Conservation (phyloP, 2,329 filamentous ascomycete genomes). For the Orbilia oligospora region DNA sequence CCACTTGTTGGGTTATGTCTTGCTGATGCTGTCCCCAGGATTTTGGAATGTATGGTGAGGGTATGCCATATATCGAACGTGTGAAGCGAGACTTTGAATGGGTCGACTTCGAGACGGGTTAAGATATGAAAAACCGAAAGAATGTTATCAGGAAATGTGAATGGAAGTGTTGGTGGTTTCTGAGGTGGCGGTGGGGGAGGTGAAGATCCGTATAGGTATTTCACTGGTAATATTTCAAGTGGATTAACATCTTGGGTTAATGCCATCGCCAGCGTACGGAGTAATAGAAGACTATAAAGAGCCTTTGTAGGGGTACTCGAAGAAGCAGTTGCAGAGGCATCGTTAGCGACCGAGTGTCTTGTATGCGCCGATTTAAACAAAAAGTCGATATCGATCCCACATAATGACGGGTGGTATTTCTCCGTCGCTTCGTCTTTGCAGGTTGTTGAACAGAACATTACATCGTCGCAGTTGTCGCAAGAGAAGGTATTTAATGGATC, state of each 20-base stretch:
- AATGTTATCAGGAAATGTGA: conserved; percentile 83
- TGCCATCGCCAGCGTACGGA: conserved; percentile 76
- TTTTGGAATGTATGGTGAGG: conserved; percentile 93
- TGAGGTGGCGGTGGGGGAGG: conserved; percentile 71
- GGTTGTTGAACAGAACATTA: conserved; percentile 76
- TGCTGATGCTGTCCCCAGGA: conserved; percentile 91
- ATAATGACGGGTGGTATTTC: conserved; percentile 76
- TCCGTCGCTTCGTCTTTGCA: conserved; percentile 74
- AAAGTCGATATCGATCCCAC: conserved; percentile 77
- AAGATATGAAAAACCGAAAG: conserved; percentile 81
- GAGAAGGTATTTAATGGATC: conserved; percentile 68
- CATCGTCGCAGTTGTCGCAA: conserved; percentile 76
- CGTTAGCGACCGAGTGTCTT: conserved; percentile 37
- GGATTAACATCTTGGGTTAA: conserved; percentile 75
- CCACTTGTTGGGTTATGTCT: conserved; percentile 82
- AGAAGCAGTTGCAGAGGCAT: conserved; percentile 45
- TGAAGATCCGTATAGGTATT: conserved; percentile 78
- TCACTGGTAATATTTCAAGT: conserved; percentile 76
- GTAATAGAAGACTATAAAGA: conserved; percentile 75
- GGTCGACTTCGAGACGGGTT: conserved; percentile 86
- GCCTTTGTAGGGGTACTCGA: conserved; percentile 65
- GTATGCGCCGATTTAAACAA: conserved; percentile 77
- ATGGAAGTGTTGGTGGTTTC: conserved; percentile 77
- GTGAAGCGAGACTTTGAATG: conserved; percentile 73
- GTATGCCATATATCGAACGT: conserved; percentile 84